Evolutionary conservation across 768 basidiomycete species (phyloP).

Genomic region (Omphalotus guepiniiformis): DNA sequence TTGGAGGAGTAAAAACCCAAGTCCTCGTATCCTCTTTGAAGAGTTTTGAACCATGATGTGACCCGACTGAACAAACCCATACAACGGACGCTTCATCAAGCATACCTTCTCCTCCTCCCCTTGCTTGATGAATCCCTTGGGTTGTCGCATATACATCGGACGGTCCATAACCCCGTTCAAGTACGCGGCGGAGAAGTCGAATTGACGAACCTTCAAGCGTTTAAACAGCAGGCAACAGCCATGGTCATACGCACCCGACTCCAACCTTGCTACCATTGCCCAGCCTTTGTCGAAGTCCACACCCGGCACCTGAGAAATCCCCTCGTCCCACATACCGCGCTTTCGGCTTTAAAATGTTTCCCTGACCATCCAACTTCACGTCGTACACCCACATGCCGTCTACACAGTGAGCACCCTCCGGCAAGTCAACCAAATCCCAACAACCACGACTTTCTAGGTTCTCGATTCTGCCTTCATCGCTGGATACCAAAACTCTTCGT

Average conservation of each 20-base stretch:
- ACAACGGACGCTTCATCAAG: background rate
- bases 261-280: conserved; percentile 9
- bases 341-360: conserved; percentile 22
- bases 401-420: conserved; percentile 1
- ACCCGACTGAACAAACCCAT: conserved; percentile 3
- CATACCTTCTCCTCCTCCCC: conserved; percentile 8
- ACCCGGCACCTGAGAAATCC: conserved; percentile 24
- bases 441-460: background rate
- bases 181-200: conserved; percentile 15
- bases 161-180: conserved; percentile 16
- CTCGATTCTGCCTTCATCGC: background rate
- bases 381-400: conserved; percentile 21
- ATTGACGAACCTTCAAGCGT: conserved; percentile 3
- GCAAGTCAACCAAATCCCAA: background rate
- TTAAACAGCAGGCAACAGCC: background rate
- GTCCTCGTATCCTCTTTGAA: background rate
- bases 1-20: conserved; percentile 1
- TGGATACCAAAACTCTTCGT: background rate
- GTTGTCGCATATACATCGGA: conserved; percentile 16
- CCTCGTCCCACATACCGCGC: conserved; percentile 21
- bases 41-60: conserved; percentile 7
- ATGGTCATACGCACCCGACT: conserved; percentile 14
- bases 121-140: conserved; percentile 12
- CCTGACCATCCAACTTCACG: conserved; percentile 22
- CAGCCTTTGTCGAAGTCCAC: conserved; percentile 18